A percentile compares a stretch with the other conserved stretches of the same genome.
Conservation (phyloP, 1,284 basidiomycete species). For the Porogramme epimiltina region DNA sequence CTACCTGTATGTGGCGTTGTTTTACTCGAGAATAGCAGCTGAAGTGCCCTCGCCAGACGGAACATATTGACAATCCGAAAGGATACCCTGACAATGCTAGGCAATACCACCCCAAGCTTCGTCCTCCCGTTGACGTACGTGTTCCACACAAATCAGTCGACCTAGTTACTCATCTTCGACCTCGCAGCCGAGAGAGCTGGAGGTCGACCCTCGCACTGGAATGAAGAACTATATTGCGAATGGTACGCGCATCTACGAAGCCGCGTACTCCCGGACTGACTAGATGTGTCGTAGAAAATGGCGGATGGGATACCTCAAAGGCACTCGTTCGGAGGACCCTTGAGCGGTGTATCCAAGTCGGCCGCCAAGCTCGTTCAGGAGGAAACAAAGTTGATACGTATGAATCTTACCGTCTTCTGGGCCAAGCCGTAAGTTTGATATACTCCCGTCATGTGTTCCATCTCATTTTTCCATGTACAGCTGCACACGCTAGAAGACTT, state of each 20-base stretch:
- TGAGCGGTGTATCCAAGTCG: slow-evolving; percentile 70
- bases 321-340: slow-evolving; percentile 80
- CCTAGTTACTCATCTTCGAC: not conserved
- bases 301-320: slow-evolving; percentile 88
- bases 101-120: slow-evolving; percentile 71
- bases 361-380: slow-evolving; percentile 57
- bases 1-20: slow-evolving; percentile 61
- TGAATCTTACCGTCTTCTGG: slow-evolving; percentile 81
- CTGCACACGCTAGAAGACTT: slow-evolving; percentile 88
- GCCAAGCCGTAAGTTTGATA: slow-evolving; percentile 50
- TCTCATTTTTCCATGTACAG: slow-evolving; percentile 34
- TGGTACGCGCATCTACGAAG: slow-evolving; percentile 37
- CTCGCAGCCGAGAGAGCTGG: slow-evolving; percentile 73
- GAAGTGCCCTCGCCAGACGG: slow-evolving; percentile 47
- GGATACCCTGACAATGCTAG: slow-evolving; percentile 88
- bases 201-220: slow-evolving; percentile 84
- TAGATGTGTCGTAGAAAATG: slow-evolving; percentile 50
- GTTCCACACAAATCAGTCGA: not conserved
- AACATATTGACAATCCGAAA: slow-evolving; percentile 90
- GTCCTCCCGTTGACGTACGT: slow-evolving; percentile 69
- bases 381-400: slow-evolving; percentile 76
- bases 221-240: slow-evolving; percentile 99
- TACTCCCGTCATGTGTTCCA: too few species aligned
- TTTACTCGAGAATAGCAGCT: not conserved
- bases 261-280: not conserved